Conservation (phyloP, 2,329 filamentous ascomycete genomes). For the Westerdykella ornata region DNA sequence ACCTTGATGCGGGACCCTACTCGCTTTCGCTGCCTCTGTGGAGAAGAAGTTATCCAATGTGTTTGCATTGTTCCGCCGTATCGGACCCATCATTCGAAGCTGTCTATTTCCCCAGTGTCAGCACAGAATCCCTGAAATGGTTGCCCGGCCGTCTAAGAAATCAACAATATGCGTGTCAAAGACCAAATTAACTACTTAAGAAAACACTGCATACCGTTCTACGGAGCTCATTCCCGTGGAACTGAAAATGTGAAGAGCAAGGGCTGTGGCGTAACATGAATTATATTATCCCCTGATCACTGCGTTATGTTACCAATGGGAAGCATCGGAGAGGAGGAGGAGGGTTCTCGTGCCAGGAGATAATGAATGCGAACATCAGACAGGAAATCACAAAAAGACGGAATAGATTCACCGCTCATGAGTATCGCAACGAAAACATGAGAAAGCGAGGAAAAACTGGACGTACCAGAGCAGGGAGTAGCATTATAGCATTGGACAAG, state of each 20-base stretch:
- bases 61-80: slow-evolving; percentile 57
- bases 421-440: not conserved
- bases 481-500: too few species aligned
- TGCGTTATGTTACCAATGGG: slow-evolving; percentile 44
- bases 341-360: slow-evolving; percentile 44
- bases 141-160: slow-evolving; percentile 44
- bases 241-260: slow-evolving; percentile 25
- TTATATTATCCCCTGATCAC: slow-evolving; percentile 44
- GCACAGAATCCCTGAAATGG: slow-evolving; percentile 43
- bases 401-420: too few species aligned
- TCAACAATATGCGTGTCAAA: slow-evolving; percentile 45
- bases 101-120: slow-evolving; percentile 43
- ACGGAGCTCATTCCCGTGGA: slow-evolving; percentile 43
- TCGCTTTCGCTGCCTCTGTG: slow-evolving; percentile 37
- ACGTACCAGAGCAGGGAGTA: not conserved
- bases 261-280: slow-evolving; percentile 43
- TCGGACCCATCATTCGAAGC: slow-evolving; percentile 36
- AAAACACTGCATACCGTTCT: slow-evolving; percentile 49
- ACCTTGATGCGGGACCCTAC: too few species aligned
- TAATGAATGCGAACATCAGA: slow-evolving; percentile 20
- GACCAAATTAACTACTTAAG: slow-evolving; percentile 41
- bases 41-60: slow-evolving; percentile 57
- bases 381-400: too few species aligned
- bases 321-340: slow-evolving; percentile 40
- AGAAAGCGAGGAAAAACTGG: slow-evolving; percentile 1